Evolutionary conservation across 1,139 yeast genomes (phyloP), one percentile per base, ranked within the genome.

Genomic region (Saccharomyces hybrid): DNA sequence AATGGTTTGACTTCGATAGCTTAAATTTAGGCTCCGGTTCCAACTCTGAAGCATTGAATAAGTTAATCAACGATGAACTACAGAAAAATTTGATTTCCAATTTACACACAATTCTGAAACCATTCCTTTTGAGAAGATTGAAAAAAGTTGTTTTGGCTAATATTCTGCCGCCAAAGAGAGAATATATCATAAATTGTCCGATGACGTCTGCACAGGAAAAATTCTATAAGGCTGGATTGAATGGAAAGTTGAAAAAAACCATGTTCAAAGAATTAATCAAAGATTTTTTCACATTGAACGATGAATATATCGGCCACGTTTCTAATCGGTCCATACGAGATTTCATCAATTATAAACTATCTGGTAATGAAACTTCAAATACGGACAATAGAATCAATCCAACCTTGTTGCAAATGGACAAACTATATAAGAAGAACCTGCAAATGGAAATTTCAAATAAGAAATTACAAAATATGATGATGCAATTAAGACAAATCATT

Each of bases 401-500:
- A 13, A 54, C 52, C 7, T 49, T 65, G 3, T 31, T 38, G 38
- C 57, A 65, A 16, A 66, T 69, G 70, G 68, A 68, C 34, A 52
- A 55, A 34, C 50, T 69, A 30, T 70, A 67, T 50, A 52, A 60
- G 55, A 56, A 62, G 25, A 60, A 64, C 23, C 53, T 70, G 13
- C 63, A 66, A 23, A 66, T 66, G 44, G 76, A 74, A 54, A 65
- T 75, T 11, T 62, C 68, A 25, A 65, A 67, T 48, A 82, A 81
- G 60, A 75, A 75, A 52, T 73, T 88, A 51, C 84, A 80, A 59
- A 88, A 88, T 63, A 65, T 82, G 63, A 75, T 87, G 70, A 88
- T 91, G 87, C 97, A 90, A 68, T 74, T 90, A 52, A 76, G 99
- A 52, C 82, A 84, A 58, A 81, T 88, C 6, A 90, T 97, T 63